Evolutionary conservation across 345 rosid species (phyloP).

Genomic region (Kernera saxatilis): DNA sequence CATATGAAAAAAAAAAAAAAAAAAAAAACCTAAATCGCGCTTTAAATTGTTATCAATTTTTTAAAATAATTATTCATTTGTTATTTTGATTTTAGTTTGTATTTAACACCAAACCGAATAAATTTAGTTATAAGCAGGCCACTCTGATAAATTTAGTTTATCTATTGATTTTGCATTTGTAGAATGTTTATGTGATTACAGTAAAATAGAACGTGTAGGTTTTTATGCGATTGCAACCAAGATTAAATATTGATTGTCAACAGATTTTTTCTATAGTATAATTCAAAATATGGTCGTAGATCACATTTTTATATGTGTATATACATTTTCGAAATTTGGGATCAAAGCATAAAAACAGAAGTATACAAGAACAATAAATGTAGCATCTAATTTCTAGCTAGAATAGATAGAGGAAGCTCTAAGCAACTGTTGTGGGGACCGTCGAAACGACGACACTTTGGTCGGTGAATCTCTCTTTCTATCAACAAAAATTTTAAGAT

Average conservation of each 20-base stretch:
- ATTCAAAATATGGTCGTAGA: background rate
- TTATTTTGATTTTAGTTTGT: background rate
- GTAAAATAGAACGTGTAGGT: background rate
- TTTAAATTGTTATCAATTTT: too few species aligned
- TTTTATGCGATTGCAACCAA: background rate
- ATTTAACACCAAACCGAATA: background rate
- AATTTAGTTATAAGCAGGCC: background rate
- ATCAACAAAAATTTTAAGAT: background rate
- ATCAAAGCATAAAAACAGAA: conserved; percentile 10
- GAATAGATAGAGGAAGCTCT: conserved; percentile 19
- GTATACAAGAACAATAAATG: conserved; percentile 22
- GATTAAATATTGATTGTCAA: background rate
- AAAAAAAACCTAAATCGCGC: background rate
- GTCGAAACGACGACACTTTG: conserved; percentile 27
- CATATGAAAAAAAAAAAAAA: too few species aligned
- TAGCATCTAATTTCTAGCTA: conserved; percentile 1
- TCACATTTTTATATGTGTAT: background rate
- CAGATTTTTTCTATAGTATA: background rate
- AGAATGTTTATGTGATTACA: background rate
- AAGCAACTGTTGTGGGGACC: conserved; percentile 31
- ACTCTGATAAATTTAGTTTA: too few species aligned
- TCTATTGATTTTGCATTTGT: background rate
- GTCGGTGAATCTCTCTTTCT: conserved; percentile 25
- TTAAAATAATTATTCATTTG: background rate
- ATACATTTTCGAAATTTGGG: background rate